Evolutionary conservation across 2,329 filamentous ascomycete genomes (phyloP), one percentile per base, ranked within the genome.

Genomic region (Fusarium haematococcum): DNA sequence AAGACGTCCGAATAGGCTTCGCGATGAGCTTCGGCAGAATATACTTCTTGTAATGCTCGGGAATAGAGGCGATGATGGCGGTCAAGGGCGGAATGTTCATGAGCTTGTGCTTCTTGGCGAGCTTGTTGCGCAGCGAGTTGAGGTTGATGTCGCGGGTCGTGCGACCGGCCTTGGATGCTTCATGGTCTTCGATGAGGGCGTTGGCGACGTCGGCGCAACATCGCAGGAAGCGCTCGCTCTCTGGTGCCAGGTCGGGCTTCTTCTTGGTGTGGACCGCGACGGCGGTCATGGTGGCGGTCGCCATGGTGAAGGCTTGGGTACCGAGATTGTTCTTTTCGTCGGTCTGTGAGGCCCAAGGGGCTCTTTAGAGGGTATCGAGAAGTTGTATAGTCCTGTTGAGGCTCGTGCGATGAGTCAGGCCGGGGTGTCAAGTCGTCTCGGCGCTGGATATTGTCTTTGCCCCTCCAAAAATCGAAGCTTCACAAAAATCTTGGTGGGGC

Each of bases 1-100:
- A 98, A 0, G 96, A 97, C 18, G 96, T 98, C 78, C 95, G 90
- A 69, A 99, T 98, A 2, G 97, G 97, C 84, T 99, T 99, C 30
- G 97, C 97, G 78, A 99, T 95, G 72, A 99, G 87, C 85, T 98
- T 98, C 23, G 95, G 97, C 71, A 98, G 85, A 71, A 99, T 98
- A 80, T 98, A 98, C 86, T 98, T 99, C 88, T 98, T 99, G 86
- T 98, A 98, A 83, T 98, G 95, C 82, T 99, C 97, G n/a, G 97
- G 97, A 39, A 99, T 96, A 11, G 97, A 97, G 64, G 97, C 95
- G 80, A 99, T 98, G 80, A 99, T 99, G 69, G 97, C 96, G 10
- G 96, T 98, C 74, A 99, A 86, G 30, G 97, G 95, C 35, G 97
- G 97, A 77, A 97, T 94, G 71, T 91, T 95, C 82, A 91, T 93